Conservation (phyloP, 257 asterid genomes). For the Solanum piurae region DNA sequence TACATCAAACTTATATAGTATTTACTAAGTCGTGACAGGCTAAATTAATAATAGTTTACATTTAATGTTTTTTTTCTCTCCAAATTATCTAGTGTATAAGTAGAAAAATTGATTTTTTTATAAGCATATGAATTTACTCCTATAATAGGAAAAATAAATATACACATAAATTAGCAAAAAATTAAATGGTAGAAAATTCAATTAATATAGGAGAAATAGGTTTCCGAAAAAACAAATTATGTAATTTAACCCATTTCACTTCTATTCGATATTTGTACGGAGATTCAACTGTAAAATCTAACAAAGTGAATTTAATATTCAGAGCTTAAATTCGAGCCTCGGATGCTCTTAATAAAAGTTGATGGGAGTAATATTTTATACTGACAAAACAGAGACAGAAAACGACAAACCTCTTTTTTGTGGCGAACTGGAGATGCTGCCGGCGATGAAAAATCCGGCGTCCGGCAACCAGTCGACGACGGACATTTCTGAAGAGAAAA, state of each 20-base stretch:
- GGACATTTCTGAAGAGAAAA: conserved; percentile 27
- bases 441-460: conserved; percentile 71
- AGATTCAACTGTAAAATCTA: neutral
- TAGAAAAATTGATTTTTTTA: neutral
- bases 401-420: conserved; percentile 37
- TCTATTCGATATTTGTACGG: neutral
- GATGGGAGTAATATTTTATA: too few relatives aligned
- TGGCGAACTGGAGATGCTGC: conserved; percentile 50
- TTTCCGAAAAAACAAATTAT: neutral
- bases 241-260: neutral
- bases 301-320: accelerated
- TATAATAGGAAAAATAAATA: neutral
- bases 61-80: neutral
- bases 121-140: neutral
- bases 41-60: neutral
- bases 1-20: neutral
- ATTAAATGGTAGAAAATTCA: neutral
- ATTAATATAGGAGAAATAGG: neutral
- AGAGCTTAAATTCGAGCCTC: neutral
- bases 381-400: neutral
- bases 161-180: neutral
- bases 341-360: neutral
- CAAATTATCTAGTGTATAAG: neutral
- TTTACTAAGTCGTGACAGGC: neutral
- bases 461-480: conserved; percentile 26